These are phyloP conservation scores for Aspergillus ostianus DNA, from an alignment of 495 filamentous ascomycete species.

Conservation along the genomic window DNA sequence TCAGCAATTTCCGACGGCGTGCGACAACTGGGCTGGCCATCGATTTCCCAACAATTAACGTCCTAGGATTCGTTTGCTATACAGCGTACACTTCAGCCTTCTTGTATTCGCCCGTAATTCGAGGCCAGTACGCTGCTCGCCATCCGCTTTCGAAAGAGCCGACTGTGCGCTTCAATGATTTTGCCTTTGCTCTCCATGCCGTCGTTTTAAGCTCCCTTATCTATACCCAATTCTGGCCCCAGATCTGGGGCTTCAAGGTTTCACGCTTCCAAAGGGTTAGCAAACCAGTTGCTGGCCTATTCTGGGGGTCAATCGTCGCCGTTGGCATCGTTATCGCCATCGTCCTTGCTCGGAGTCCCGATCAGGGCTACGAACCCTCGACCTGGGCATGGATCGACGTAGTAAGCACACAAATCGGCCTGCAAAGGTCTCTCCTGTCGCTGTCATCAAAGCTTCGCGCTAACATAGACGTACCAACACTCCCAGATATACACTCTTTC, in stretches of 20 bases:
- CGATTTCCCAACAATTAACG: slow-evolving; percentile 83
- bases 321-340: slow-evolving; percentile 56
- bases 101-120: slow-evolving; percentile 74
- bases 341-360: slow-evolving; percentile 48
- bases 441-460: background rate
- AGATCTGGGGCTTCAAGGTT: slow-evolving; percentile 72
- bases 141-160: slow-evolving; percentile 68
- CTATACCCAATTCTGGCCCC: slow-evolving; percentile 69
- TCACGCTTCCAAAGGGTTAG: slow-evolving; percentile 55
- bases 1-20: slow-evolving; percentile 69
- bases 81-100: slow-evolving; percentile 68
- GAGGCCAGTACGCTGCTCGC: slow-evolving; percentile 79
- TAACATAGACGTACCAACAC: background rate
- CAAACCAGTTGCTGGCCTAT: slow-evolving; percentile 62
- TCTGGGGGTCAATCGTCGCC: slow-evolving; percentile 61
- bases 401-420: slow-evolving; percentile 46
- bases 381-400: slow-evolving; percentile 79
- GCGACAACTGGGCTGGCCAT: slow-evolving; percentile 81
- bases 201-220: slow-evolving; percentile 63
- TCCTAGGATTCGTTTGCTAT: slow-evolving; percentile 79
- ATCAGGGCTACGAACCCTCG: slow-evolving; percentile 51
- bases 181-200: slow-evolving; percentile 82
- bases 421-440: background rate
- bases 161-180: slow-evolving; percentile 86
- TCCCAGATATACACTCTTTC: slow-evolving; percentile 72